phyloP scores from a whole-genome alignment of 805 yeast genomes.

The Cyberlindnera japonica region DNA sequence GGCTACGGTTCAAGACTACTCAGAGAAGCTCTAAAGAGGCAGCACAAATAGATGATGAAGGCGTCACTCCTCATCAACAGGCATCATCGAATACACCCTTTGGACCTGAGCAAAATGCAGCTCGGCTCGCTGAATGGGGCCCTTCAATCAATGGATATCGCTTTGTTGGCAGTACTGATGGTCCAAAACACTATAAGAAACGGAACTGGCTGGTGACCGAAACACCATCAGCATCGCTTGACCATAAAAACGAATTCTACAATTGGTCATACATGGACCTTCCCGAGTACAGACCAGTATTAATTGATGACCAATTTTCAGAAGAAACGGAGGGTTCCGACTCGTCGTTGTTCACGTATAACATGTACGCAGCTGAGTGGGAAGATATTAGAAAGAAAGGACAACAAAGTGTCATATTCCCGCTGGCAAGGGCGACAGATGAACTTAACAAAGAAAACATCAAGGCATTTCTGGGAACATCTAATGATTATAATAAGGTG shows the following conservation, averaged over 20 bases:
- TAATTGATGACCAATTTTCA: neutral
- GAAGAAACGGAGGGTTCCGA: neutral
- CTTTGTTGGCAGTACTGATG: constrained; percentile 14
- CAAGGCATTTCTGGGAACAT: constrained; percentile 15
- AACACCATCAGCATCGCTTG: neutral
- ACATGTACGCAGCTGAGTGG: constrained; percentile 30
- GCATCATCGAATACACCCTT: too few species aligned
- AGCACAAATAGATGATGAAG: too few species aligned
- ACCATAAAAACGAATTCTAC: constrained; percentile 5
- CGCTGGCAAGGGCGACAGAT: constrained; percentile 33
- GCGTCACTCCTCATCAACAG: too few species aligned
- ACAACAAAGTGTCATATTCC: constrained; percentile 21
- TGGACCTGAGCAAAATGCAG: too few species aligned
- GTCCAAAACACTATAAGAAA: constrained; percentile 11
- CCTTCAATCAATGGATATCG: constrained; percentile 28
- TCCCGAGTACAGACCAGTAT: constrained; percentile 13
- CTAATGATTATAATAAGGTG: constrained; percentile 14
- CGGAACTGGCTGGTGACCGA: constrained; percentile 9
- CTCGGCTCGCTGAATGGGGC: constrained; percentile 27
- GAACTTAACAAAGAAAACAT: constrained; percentile 21
- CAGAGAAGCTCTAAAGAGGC: too few species aligned
- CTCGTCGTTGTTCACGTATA: constrained; percentile 5
- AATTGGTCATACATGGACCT: constrained; percentile 23
- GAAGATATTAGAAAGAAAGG: constrained; percentile 17
- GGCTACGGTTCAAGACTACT: too few species aligned